Percentiles rank a stretch among this genome's conserved stretches.
Evolutionary conservation across 352 stramenopile genomes (phyloP).

Genomic region (Pythium periplocum): DNA sequence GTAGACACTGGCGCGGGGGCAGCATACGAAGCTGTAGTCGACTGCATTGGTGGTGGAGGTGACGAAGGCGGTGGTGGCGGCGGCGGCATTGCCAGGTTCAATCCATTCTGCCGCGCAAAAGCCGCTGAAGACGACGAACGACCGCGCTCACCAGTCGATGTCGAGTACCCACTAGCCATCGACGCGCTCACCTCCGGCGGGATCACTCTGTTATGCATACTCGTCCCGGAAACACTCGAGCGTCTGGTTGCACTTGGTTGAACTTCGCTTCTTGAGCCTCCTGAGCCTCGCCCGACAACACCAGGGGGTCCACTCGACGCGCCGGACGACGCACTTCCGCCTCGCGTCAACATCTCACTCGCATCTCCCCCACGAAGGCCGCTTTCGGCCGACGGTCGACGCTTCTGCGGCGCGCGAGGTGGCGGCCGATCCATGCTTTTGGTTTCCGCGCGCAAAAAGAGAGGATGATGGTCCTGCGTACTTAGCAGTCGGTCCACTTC

Average conservation of each 20-base stretch:
- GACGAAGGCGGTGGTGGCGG: conserved; percentile 13
- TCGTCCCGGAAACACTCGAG: not conserved
- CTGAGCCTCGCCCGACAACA: not conserved
- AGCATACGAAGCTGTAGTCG: conserved; percentile 7
- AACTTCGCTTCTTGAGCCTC: not conserved
- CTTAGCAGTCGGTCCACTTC: no score
- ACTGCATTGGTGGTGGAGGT: not conserved
- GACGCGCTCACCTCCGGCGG: conserved; percentile 6
- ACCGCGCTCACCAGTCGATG: no score
- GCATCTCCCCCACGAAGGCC: conserved; percentile 2
- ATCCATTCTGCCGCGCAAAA: not conserved
- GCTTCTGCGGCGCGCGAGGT: conserved; percentile 24
- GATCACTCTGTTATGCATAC: conserved; percentile 21
- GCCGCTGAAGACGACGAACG: not conserved
- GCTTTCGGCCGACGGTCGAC: conserved; percentile 13
- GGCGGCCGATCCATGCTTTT: conserved; percentile 7
- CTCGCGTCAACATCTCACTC: not conserved
- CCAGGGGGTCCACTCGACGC: not conserved
- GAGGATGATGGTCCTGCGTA: not conserved
- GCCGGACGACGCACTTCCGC: not conserved
- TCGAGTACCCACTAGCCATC: not conserved
- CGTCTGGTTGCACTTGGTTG: not conserved
- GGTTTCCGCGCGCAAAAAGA: not conserved
- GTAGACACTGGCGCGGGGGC: not conserved
- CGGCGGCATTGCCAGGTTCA: conserved; percentile 10